phyloP scores from a whole-genome alignment of 2,329 filamentous ascomycete species.

The Waltergamsia citrina region DNA sequence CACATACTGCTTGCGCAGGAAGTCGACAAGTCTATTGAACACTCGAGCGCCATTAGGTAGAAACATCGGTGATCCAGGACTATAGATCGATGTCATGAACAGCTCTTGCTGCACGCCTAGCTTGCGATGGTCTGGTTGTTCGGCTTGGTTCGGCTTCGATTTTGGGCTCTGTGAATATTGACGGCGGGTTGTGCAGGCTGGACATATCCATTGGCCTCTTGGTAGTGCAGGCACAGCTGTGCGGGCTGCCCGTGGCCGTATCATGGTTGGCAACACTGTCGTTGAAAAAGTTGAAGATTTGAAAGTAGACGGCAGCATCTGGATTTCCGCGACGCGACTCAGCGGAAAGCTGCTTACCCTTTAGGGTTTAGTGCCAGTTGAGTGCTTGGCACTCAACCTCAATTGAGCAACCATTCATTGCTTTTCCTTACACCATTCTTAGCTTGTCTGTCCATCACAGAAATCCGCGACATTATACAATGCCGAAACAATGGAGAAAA shows the following conservation, averaged over 20 bases:
- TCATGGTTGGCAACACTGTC: conserved; percentile 13
- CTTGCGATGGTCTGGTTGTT: conserved; percentile 45
- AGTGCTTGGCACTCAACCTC: too few species aligned
- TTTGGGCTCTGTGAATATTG: conserved; percentile 15
- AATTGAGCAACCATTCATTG: too few species aligned
- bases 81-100: conserved; percentile 71
- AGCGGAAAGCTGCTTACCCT: conserved; percentile 11
- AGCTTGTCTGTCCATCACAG: too few species aligned
- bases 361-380: conserved; percentile 12
- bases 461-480: too few species aligned
- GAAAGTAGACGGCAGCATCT: background rate
- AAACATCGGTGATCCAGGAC: conserved; percentile 78
- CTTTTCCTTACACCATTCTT: too few species aligned
- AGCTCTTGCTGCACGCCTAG: conserved; percentile 60
- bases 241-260: conserved; percentile 14
- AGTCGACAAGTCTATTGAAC: conserved; percentile 75
- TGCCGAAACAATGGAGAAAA: too few species aligned
- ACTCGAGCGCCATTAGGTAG: conserved; percentile 72
- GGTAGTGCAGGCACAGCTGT: conserved; percentile 8
- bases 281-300: conserved; percentile 7
- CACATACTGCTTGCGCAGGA: conserved; percentile 74
- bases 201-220: conserved; percentile 19
- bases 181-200: conserved; percentile 14
- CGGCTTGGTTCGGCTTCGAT: background rate
- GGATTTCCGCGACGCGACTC: background rate